Percentiles rank a stretch among this genome's conserved stretches.
These are phyloP conservation scores for Glycine tomentella DNA, from an alignment of 306 rosid species.

Conservation along the genomic window DNA sequence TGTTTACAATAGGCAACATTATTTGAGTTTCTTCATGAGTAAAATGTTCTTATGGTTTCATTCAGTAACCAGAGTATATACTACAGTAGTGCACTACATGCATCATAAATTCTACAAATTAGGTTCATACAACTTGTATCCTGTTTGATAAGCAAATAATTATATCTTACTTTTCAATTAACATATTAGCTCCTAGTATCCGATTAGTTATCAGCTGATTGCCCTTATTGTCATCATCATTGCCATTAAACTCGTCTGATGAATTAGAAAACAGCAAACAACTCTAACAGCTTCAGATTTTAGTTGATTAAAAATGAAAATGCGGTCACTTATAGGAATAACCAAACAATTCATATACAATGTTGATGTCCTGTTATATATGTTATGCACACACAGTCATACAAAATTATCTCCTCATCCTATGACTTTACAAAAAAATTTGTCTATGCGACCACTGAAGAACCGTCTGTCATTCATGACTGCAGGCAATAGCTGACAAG, in stretches of 20 bases:
- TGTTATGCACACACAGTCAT: neutral
- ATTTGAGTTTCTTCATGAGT: no score
- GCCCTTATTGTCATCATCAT: neutral
- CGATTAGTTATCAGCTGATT: neutral
- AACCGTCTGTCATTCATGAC: constrained; percentile 18
- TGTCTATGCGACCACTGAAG: neutral
- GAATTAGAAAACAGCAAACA: neutral
- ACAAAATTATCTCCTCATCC: constrained; percentile 10
- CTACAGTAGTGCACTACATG: no score
- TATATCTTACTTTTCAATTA: no score
- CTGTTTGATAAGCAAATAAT: no score
- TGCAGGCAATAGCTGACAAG: constrained; percentile 61
- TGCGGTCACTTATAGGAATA: neutral
- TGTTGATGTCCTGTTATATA: neutral
- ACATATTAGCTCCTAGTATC: neutral
- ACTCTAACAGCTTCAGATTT: constrained; percentile 1
- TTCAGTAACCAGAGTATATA: no score
- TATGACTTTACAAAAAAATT: constrained; percentile 20
- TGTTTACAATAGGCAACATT: no score
- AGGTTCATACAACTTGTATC: no score
- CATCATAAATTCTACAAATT: no score
- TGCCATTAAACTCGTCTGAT: neutral
- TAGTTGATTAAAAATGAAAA: neutral
- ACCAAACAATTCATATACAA: neutral
- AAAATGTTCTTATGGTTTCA: no score